Base-by-base conservation (phyloP, 495 filamentous ascomycete species). In the Aspergillus olivimuriae region DNA sequence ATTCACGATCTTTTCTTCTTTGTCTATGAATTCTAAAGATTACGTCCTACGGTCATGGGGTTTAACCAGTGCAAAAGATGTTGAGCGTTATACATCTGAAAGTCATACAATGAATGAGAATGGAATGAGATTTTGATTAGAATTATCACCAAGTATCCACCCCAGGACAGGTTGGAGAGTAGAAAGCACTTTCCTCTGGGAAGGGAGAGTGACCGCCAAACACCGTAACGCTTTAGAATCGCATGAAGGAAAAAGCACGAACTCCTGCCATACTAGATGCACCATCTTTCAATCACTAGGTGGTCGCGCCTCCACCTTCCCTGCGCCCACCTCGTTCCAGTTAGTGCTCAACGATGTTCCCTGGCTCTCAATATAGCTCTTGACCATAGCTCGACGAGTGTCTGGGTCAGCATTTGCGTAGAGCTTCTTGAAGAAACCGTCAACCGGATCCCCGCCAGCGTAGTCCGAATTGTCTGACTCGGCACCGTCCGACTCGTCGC, bases 321-420 rank as follows among this genome's bases (percentile, higher is more conserved):
- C 78, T 44, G 73, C 80, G 14, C 78, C 76, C 32, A 95, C 92
- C 48, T 96, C 89, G 1, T 65, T 62, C 92, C 92, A 98, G 50
- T 91, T 86, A 1, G 94, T 98, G 59, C 90, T 96, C 47, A 98
- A 66, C 2, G 88, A 80, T 0, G 92, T 98, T 1, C 92, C 92
- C 51, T 91, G 87, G 58, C 89, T 95, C 69, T 98, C 92, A 17
- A 79, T 62, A 54, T 86, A 97, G 61, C 88, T 95, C 77, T 98
- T 98, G 78, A 95, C 87, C 92, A 98, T 98, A 2, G 92, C 92
- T 3, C 88, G 76, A 53, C 77, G 79, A 26, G 87, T 87, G 47
- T 98, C 90, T 0, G 80, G 76, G 41, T 86, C 81, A 0, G 89
- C 84, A 41, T 71, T 71, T 48, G 84, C 81, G 63, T 92, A 97